Base-by-base conservation (phyloP, 2,329 filamentous ascomycete genomes). In the Colletotrichum truncatum region DNA sequence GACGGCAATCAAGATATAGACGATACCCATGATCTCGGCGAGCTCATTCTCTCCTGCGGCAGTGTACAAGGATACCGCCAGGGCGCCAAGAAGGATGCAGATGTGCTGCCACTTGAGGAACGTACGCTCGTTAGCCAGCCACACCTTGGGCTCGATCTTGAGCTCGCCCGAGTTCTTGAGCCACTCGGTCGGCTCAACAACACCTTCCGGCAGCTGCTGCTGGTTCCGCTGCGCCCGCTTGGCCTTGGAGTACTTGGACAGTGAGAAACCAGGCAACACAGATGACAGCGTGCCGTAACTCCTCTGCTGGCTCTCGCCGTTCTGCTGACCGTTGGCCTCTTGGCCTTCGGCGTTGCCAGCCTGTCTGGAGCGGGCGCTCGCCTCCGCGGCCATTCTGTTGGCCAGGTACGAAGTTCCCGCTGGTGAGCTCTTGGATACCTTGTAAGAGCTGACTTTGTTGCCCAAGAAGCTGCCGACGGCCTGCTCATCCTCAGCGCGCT, bases 91-190 rank as follows among this genome's bases (percentile, higher is more conserved):
- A 12, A 99, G 85, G 51, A 99, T 89, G 67, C 89, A 91, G 73
- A 99, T 94, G 77, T 98, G 94, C 82, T 98, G 93, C 96, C 96
- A 99, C 79, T 98, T 98, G 78, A 99, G 91, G 76, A 98, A 99
- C 0, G 96, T 99, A 67, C 96, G 91, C 81, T 99, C 95, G 78
- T 99, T 99, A 58, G 96, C 96, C 62, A 99, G 90, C 95, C 96
- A 99, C 28, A 99, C 95, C 80, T 99, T 99, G 67, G 93, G 94
- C 81, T 99, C 96, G 62, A 99, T 93, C 75, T 94, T 92, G 69
- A 98, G 87, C 34, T 94, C 92, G 3, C 96, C 95, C 32, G 91
- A 87, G 78, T 99, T 97, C 82, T 99, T 99, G 84, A 99, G 93
- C 90, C 95, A 97, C 69, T 89, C 85, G 8, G 87, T 88, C 2